These are phyloP conservation scores for Wickerhamiella vanderwaltii DNA, from an alignment of 805 yeast genomes.

Conservation along the genomic window DNA sequence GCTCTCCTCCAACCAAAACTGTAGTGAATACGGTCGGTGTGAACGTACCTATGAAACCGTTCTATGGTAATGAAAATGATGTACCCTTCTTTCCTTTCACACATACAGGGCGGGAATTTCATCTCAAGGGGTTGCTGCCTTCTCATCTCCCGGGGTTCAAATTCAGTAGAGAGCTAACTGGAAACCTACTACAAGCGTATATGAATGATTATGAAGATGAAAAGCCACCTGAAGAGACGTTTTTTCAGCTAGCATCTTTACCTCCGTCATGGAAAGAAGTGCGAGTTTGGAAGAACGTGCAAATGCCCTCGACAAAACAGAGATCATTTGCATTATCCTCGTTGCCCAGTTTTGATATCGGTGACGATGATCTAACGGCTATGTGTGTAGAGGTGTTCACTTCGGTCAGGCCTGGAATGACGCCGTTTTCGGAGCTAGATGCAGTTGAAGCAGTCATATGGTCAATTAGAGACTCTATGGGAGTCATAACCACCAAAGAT, in stretches of 20 bases:
- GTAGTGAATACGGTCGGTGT: conserved; percentile 35
- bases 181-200: conserved; percentile 8
- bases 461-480: conserved; percentile 24
- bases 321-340: conserved; percentile 4
- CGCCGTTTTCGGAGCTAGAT: conserved; percentile 60
- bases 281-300: conserved; percentile 12
- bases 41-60: conserved; percentile 49
- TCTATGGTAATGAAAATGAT: conserved; percentile 43
- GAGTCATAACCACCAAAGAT: conserved; percentile 7
- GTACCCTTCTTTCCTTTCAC: conserved; percentile 42
- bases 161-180: conserved; percentile 17
- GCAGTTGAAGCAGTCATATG: conserved; percentile 50
- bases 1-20: conserved; percentile 23
- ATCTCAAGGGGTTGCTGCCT: conserved; percentile 32
- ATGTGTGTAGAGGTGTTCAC: conserved; percentile 59
- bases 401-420: conserved; percentile 34
- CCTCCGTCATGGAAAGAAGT: conserved; percentile 16
- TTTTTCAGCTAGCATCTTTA: conserved; percentile 11
- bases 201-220: conserved; percentile 5
- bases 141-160: conserved; percentile 26
- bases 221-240: neutral
- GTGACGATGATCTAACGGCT: conserved; percentile 25
- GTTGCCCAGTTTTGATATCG: conserved; percentile 1
- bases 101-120: conserved; percentile 56
- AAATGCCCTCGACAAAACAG: neutral